Base-by-base conservation (phyloP, 805 yeast species). In the Sugiyamaella marilandica region DNA sequence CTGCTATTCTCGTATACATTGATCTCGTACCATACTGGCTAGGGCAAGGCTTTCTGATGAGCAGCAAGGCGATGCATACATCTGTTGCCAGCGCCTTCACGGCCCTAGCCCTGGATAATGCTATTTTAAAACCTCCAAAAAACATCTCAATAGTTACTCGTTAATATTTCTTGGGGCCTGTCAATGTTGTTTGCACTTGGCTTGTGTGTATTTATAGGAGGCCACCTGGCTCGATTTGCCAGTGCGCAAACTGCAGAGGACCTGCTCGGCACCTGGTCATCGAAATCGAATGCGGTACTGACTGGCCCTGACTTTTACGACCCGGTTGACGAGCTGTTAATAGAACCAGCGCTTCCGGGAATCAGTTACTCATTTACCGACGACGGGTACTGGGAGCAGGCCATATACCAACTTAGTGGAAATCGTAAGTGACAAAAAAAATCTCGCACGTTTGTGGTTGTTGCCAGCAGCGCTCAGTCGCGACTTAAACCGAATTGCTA, bases 271-370 rank as follows among this genome's bases (percentile, higher is more conserved):
- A 94, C 99, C 0, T 94, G 99, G 99, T 70, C 91, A 0, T 85
- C 97, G 14, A 94, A 94, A 69, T 83, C 97, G 10, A 87, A 87
- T 68, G 83, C 95, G 10, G 99, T 94, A 7, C 84, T 92, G 73
- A 94, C 99, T 0, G 99, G 99, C 0, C 96, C 98, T 86, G 76
- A 71, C 1, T 94, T 94, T 66, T 94, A 81, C 67, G 98, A 94
- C 68, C 99, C 99, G 2, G 86, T 90, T 29, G 97, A 92, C 66
- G 99, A 94, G 69, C 79, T 92, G 14, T 74, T 94, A 53, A 87
- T 90, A 56, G 99, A 94, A 68, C 99, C 99, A 1, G 92, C 91
- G 8, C 76, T 94, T 41, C 97, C 99, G 1, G 99, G 99, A 36
- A 80, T 92, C 51, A 84, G 95, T 4, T 88, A 84, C 70, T 88